Base-by-base conservation (phyloP, 2,329 filamentous ascomycete species). In the Aschersonia sp. region DNA sequence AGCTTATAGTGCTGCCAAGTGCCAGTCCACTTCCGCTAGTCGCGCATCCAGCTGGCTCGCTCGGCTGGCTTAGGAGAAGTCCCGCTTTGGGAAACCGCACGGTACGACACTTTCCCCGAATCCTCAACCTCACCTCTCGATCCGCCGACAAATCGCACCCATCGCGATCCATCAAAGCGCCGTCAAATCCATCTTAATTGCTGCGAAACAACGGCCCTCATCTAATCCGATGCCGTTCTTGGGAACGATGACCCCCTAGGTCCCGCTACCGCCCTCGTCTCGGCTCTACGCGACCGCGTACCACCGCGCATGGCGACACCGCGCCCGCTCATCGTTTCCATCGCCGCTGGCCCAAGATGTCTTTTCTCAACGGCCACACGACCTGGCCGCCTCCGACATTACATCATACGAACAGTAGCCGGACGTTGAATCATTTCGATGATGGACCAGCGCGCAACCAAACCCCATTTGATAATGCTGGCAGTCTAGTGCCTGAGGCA, bases 281-380 rank as follows among this genome's bases (percentile, higher is more conserved):
- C 65, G 66, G 60, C 65, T 63, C 61, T 67, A 72, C 69, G 70
- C 73, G 72, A 71, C 69, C 68, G 65, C 67, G 66, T 65, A 66
- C 62, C 55, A 59, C 58, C 61, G 69, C 74, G 73, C 72, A 77
- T 78, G 74, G 74, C 73, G 73, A 66, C 72, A 67, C 61, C 63
- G 67, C 52, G 65, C 63, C 66, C 62, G 56, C 63, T 62, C 59
- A 63, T 68, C 66, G 65, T 66, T 66, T 65, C 63, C 71, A 71
- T 67, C 70, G 66, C 64, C 62, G 63, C 60, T 66, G 67, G 65
- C 64, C 64, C 65, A 75, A 67, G 65, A 84, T 84, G 80, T 80
- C 80, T 65, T 70, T 80, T 68, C 69, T 74, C 66, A 80, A 81
- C 68, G 74, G 78, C 68, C 78, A 82, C 70, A 69, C 75, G 56